These are phyloP conservation scores for Fusarium mangiferae DNA, from an alignment of 2,329 filamentous ascomycete species.

Conservation along the genomic window DNA sequence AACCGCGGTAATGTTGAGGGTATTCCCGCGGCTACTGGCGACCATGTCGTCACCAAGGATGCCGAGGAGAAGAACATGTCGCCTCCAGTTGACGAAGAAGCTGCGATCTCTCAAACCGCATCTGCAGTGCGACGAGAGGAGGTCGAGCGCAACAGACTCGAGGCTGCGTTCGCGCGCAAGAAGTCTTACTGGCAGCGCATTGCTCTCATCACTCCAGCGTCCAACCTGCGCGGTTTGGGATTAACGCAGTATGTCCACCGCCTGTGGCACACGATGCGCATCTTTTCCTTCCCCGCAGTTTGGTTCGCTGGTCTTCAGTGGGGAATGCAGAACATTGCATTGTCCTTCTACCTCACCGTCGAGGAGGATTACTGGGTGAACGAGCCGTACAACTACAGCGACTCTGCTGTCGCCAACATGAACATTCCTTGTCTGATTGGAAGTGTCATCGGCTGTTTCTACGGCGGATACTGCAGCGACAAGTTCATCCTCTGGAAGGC, in stretches of 20 bases:
- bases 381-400: conserved; percentile 64
- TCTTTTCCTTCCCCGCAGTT: conserved; percentile 68
- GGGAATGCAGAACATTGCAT: conserved; percentile 69
- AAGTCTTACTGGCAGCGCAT: conserved; percentile 67
- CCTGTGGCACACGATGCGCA: conserved; percentile 64
- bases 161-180: conserved; percentile 43
- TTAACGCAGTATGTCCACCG: conserved; percentile 64
- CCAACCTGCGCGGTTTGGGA: conserved; percentile 63
- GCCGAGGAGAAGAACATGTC: conserved; percentile 14
- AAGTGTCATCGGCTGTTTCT: conserved; percentile 65
- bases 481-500: conserved; percentile 66
- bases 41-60: neutral
- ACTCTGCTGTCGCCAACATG: conserved; percentile 66
- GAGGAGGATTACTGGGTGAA: conserved; percentile 66
- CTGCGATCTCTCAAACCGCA: conserved; percentile 11
- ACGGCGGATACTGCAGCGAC: conserved; percentile 67
- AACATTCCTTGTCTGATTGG: conserved; percentile 66
- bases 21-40: neutral
- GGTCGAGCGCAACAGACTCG: conserved; percentile 36
- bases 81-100: conserved; percentile 18
- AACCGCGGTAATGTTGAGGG: conserved; percentile 29
- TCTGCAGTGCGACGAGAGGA: conserved; percentile 25
- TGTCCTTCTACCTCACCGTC: conserved; percentile 68
- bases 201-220: conserved; percentile 64
- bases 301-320: conserved; percentile 68